phyloP scores from a whole-genome alignment of 2,329 filamentous ascomycete species.

The Fusarium musae region DNA sequence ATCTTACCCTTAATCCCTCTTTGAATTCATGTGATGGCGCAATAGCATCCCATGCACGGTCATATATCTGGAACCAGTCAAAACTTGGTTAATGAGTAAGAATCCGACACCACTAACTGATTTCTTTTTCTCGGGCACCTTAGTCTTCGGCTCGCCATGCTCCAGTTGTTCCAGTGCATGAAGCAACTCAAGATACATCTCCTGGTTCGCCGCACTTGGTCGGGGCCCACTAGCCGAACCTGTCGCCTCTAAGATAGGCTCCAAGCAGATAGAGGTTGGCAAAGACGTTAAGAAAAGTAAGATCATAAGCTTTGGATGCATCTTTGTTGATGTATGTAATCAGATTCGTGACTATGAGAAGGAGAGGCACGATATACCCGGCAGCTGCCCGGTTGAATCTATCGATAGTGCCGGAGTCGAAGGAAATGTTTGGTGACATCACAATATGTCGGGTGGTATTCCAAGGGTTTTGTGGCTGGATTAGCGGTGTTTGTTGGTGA shows the following conservation, averaged over 20 bases:
- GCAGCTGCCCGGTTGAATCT: not conserved
- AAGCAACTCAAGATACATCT: not conserved
- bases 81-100: fast-evolving
- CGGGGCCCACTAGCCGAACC: not conserved
- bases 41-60: not conserved
- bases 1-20: not conserved
- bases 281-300: not conserved
- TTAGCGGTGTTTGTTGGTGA: not conserved
- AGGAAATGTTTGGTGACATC: not conserved
- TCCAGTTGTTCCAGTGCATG: not conserved
- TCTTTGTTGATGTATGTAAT: not conserved
- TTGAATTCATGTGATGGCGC: not conserved
- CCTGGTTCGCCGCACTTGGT: not conserved
- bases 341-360: not conserved
- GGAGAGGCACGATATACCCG: not conserved
- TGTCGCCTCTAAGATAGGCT: not conserved
- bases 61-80: not conserved
- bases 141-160: not conserved
- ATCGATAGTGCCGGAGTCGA: not conserved
- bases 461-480: not conserved
- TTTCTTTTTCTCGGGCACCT: not conserved
- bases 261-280: not conserved
- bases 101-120: not conserved
- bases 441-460: not conserved
- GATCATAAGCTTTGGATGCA: not conserved